phyloP scores from a whole-genome alignment of 805 yeast species.

The Saccharomycopsis amapae region DNA sequence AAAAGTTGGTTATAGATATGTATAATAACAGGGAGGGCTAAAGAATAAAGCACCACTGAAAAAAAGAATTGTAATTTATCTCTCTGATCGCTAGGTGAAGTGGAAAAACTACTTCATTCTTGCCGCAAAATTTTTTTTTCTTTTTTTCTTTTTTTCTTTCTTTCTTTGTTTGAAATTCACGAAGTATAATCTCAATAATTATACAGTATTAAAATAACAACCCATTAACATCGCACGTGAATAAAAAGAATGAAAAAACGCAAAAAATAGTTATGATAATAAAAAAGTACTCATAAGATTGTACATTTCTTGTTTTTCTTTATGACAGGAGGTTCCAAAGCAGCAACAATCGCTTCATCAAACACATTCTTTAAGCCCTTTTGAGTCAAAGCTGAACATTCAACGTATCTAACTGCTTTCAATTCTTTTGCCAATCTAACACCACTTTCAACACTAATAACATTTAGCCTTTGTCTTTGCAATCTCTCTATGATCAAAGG shows the following conservation, averaged over 20 bases:
- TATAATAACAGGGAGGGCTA: no score
- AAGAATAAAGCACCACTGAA: no score
- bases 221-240: no score
- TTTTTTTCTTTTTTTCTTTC: neutral
- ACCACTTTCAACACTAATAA: constrained; percentile 81
- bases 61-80: no score
- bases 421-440: constrained; percentile 89
- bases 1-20: no score
- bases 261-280: no score
- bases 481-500: constrained; percentile 84
- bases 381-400: constrained; percentile 96
- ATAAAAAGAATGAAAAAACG: no score
- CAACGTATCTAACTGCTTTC: constrained; percentile 94
- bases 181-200: neutral
- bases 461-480: constrained; percentile 82
- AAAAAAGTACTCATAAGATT: constrained; percentile 55
- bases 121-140: neutral
- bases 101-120: no score
- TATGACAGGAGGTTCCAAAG: constrained; percentile 92
- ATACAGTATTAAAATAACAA: neutral
- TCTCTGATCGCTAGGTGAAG: no score
- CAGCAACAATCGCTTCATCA: constrained; percentile 98
- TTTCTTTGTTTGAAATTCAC: neutral
- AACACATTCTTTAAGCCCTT: constrained; percentile 96
- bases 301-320: constrained; percentile 75